phyloP scores from a whole-genome alignment of 306 rosid species.

The Castanopsis chinensis region DNA sequence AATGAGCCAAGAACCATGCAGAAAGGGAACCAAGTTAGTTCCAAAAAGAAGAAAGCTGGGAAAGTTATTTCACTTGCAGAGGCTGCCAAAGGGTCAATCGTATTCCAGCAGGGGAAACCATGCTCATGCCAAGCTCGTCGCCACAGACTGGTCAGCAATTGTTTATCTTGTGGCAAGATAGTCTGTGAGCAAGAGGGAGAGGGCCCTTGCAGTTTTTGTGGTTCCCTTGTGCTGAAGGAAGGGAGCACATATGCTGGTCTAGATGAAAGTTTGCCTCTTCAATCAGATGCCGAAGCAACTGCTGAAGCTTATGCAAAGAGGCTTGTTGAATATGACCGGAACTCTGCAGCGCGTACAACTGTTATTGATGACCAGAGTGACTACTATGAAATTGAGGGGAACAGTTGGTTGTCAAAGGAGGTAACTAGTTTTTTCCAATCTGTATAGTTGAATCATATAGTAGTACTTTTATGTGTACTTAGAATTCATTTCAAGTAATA shows the following conservation, averaged over 20 bases:
- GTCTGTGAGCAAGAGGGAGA: slow-evolving; percentile 99
- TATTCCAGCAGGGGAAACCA: slow-evolving; percentile 88
- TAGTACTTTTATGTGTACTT: background rate
- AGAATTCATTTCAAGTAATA: background rate
- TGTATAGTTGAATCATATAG: background rate
- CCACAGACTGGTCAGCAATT: slow-evolving; percentile 73
- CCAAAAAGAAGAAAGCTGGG: slow-evolving; percentile 80
- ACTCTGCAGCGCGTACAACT: slow-evolving; percentile 92
- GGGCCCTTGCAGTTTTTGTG: slow-evolving; percentile 92
- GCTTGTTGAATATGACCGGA: slow-evolving; percentile 83
- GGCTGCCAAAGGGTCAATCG: slow-evolving; percentile 88
- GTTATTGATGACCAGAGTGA: slow-evolving; percentile 98
- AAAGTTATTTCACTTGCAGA: slow-evolving; percentile 80
- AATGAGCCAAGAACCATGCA: slow-evolving; percentile 41
- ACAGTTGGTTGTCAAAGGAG: slow-evolving; percentile 89
- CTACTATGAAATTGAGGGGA: slow-evolving; percentile 94
- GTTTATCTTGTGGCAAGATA: slow-evolving; percentile 92
- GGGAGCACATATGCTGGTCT: slow-evolving; percentile 91
- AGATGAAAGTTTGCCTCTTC: slow-evolving; percentile 60
- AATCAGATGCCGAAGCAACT: slow-evolving; percentile 69
- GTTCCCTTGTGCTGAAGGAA: slow-evolving; percentile 83
- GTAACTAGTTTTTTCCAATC: slow-evolving; percentile 32
- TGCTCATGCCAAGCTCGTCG: slow-evolving; percentile 89
- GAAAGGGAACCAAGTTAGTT: slow-evolving; percentile 61
- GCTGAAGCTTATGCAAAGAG: slow-evolving; percentile 97